These are phyloP conservation scores for Quercus ilex DNA, from an alignment of 306 rosid species.

Conservation along the genomic window DNA sequence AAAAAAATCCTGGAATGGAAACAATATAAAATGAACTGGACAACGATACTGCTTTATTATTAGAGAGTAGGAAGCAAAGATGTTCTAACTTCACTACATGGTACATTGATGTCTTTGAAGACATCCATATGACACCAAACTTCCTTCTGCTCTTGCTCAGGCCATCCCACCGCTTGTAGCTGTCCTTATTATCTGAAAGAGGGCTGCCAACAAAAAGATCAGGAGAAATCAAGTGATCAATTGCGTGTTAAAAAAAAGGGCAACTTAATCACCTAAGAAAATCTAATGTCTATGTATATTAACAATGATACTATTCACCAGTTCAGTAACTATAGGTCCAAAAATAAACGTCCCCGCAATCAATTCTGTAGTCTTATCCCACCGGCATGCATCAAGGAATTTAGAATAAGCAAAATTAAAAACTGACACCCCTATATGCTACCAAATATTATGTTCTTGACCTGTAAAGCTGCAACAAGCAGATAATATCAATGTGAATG, in stretches of 20 bases:
- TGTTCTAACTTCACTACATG: constrained; percentile 3
- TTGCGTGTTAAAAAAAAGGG: neutral
- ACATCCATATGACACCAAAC: neutral
- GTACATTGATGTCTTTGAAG: neutral
- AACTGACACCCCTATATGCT: no score
- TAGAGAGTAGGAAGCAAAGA: constrained; percentile 1
- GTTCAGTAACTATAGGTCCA: neutral
- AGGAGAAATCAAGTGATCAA: neutral
- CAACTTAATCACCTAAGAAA: neutral
- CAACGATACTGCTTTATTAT: constrained; percentile 13
- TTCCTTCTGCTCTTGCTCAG: constrained; percentile 20
- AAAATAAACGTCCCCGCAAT: neutral
- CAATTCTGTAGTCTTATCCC: neutral
- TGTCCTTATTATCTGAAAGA: constrained; percentile 60
- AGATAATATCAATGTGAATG: neutral
- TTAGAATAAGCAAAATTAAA: neutral
- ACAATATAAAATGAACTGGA: neutral
- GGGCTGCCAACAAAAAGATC: constrained; percentile 40
- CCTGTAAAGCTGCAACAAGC: neutral
- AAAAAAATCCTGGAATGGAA: no score
- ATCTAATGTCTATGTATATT: neutral
- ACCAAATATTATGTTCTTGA: no score
- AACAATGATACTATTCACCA: neutral
- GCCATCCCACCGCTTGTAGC: constrained; percentile 48
- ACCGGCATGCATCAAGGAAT: neutral